These are phyloP conservation scores for Berkeleyomyces rouxiae DNA, from an alignment of 2,329 filamentous ascomycete species.

Conservation along the genomic window DNA sequence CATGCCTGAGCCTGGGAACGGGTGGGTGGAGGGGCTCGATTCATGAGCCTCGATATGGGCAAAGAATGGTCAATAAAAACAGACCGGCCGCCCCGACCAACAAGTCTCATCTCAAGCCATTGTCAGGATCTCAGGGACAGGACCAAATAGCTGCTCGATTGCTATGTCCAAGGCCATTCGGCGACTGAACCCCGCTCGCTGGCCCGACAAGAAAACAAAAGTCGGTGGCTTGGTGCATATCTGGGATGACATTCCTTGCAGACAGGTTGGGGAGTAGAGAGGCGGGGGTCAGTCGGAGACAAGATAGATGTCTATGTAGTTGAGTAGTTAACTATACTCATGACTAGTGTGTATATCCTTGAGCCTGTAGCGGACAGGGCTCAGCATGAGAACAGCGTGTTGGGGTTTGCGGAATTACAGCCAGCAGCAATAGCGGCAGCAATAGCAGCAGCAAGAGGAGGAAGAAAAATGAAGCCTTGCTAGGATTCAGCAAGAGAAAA, in stretches of 20 bases:
- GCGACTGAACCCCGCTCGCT: neutral
- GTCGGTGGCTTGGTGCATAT: neutral
- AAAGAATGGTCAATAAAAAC: neutral
- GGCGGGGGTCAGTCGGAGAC: neutral
- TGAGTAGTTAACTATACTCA: neutral
- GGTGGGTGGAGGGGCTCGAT: neutral
- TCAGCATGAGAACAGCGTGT: too few relatives aligned
- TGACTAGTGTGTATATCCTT: too few relatives aligned
- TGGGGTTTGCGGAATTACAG: too few relatives aligned
- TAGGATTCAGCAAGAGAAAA: neutral
- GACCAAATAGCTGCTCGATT: neutral
- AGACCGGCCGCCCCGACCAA: neutral
- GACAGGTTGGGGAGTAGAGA: neutral
- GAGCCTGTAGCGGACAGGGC: too few relatives aligned
- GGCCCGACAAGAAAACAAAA: neutral
- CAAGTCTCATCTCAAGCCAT: neutral
- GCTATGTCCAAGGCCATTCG: neutral
- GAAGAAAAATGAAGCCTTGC: neutral
- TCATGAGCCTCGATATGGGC: neutral
- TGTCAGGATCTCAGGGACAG: neutral
- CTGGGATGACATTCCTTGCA: neutral
- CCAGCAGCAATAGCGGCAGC: too few relatives aligned
- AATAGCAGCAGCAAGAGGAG: too few relatives aligned
- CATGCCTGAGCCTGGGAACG: neutral
- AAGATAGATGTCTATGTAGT: neutral